phyloP scores from a whole-genome alignment of 2,329 filamentous ascomycete genomes.

The Thyridium curvatum region DNA sequence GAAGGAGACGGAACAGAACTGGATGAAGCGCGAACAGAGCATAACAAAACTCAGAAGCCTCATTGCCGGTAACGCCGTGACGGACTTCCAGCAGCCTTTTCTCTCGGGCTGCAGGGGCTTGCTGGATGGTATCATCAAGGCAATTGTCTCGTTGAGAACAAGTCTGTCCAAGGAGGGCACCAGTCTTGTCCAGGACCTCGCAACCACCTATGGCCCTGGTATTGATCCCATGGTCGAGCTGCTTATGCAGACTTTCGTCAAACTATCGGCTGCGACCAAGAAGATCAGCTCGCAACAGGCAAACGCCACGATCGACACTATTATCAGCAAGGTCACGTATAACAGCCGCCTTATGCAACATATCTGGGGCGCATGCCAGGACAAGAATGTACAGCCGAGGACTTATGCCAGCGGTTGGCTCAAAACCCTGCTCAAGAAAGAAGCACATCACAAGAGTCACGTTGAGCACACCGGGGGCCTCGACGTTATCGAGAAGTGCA shows the following conservation, averaged over 20 bases:
- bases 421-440: constrained; percentile 72
- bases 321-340: constrained; percentile 76
- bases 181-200: constrained; percentile 77
- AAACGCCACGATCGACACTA: constrained; percentile 71
- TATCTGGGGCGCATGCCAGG: constrained; percentile 72
- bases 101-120: constrained; percentile 64
- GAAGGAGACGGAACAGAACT: constrained; percentile 85
- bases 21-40: constrained; percentile 79
- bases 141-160: constrained; percentile 75
- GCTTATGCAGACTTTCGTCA: constrained; percentile 81
- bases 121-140: constrained; percentile 84
- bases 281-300: constrained; percentile 85
- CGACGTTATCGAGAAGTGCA: constrained; percentile 77
- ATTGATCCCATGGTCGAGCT: constrained; percentile 89
- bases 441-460: constrained; percentile 70
- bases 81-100: constrained; percentile 69
- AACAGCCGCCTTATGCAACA: constrained; percentile 79
- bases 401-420: constrained; percentile 77
- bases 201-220: constrained; percentile 65
- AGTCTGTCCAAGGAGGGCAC: constrained; percentile 87
- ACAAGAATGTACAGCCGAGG: constrained; percentile 89
- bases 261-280: constrained; percentile 83
- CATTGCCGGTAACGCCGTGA: constrained; percentile 75
- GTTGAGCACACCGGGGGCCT: constrained; percentile 81
- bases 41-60: constrained; percentile 70